Base-by-base conservation (phyloP, 163 green algal species). In the Scenedesmus sp. region DNA sequence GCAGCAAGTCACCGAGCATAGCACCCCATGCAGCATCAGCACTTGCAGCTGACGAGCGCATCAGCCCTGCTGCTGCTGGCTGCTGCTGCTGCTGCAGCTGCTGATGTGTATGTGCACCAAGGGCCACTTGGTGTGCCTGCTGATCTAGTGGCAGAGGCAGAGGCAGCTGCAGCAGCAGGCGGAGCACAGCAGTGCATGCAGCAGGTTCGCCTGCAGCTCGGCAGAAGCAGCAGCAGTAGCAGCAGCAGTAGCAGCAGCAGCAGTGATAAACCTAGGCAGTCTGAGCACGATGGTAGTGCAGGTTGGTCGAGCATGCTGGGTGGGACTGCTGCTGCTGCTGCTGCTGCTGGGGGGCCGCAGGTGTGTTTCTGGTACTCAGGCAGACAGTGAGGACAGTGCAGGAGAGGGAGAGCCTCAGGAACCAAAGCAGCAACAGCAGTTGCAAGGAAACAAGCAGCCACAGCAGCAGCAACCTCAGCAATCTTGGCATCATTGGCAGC, bases 231-330 rank as follows among this genome's bases (percentile, higher is more conserved):
- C 30, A 53, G 59, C n/a, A n/a, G n/a, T n/a, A n/a, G n/a, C 51
- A 87, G 81, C 44, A 87, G 51, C 51, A 87, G 53, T 44, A 87
- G 46, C 40, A 56, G 83, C 42, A 40, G 35, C 51, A 42, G 42
- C 26, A 18, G 44, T 59, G 26, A 43, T 20, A 86, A 61, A 16
- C 46, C 44, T n/a, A 43, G 80, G 44, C 80, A 43, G 2, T 70
- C n/a, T 46, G 22, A 22, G 30, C n/a, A 43, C 1, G 40, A 30
- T 18, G 40, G 65, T 30, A 76, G 65, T 30, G 30, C 65, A 76
- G 30, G 30, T 20, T 40, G 65, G 65, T 26, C 65, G 40, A 30
- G 9, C 20, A 22, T 84, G 35, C 43, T 84, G 7, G 78, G 37
- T 33, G n/a, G 78, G 10, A 40, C 3, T 40, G 65, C 30, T 40